Percentiles rank a stretch among this genome's conserved stretches.
phyloP scores from a whole-genome alignment of 805 yeast genomes.

The Sungouiella blattae region DNA sequence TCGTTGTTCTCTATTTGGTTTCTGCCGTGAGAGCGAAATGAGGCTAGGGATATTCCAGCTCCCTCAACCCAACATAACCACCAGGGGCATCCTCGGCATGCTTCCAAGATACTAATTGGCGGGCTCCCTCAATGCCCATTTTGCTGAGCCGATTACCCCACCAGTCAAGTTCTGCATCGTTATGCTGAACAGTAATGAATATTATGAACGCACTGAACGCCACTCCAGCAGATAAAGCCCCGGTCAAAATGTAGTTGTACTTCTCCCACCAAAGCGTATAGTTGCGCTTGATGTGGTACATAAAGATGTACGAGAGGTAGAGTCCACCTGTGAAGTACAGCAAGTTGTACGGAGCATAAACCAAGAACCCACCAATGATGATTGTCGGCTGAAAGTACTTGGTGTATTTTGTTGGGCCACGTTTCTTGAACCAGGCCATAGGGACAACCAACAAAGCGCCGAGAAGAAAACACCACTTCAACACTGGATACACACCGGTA shows the following conservation, averaged over 20 bases:
- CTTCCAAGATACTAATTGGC: slow-evolving; percentile 26
- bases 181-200: slow-evolving; percentile 51
- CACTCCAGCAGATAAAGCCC: slow-evolving; percentile 60
- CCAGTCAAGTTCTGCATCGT: slow-evolving; percentile 47
- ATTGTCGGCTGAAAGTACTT: slow-evolving; percentile 53
- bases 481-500: slow-evolving; percentile 48
- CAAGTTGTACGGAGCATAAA: slow-evolving; percentile 51
- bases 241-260: slow-evolving; percentile 60
- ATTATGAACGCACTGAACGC: slow-evolving; percentile 59
- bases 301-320: slow-evolving; percentile 53
- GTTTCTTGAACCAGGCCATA: slow-evolving; percentile 31
- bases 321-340: slow-evolving; percentile 59
- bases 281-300: slow-evolving; percentile 48
- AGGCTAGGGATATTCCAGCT: slow-evolving; percentile 11
- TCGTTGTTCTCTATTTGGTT: slow-evolving; percentile 1
- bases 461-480: slow-evolving; percentile 57
- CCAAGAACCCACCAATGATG: slow-evolving; percentile 47
- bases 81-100: slow-evolving; percentile 24
- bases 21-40: slow-evolving; percentile 4
- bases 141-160: slow-evolving; percentile 54
- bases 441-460: slow-evolving; percentile 45
- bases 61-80: slow-evolving; percentile 17
- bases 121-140: slow-evolving; percentile 37
- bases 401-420: slow-evolving; percentile 30
- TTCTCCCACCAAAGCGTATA: slow-evolving; percentile 66